These are phyloP conservation scores for Metschnikowia anglica DNA, from an alignment of 805 yeast genomes.

Conservation along the genomic window DNA sequence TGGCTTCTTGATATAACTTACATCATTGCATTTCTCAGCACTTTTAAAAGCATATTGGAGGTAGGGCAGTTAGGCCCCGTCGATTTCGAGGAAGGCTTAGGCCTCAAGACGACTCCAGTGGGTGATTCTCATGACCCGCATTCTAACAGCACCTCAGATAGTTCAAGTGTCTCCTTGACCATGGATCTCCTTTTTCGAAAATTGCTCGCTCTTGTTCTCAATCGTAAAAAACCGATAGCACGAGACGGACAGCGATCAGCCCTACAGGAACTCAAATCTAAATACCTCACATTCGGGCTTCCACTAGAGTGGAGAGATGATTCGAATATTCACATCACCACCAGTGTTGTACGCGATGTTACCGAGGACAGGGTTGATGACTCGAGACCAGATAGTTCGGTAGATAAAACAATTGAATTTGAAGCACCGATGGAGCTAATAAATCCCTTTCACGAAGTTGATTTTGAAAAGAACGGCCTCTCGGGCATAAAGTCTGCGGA, in stretches of 20 bases:
- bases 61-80: constrained; percentile 34
- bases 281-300: constrained; percentile 29
- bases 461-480: constrained; percentile 36
- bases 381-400: constrained; percentile 22
- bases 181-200: constrained; percentile 36
- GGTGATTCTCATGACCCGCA: not conserved
- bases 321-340: constrained; percentile 9
- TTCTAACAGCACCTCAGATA: not conserved
- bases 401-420: constrained; percentile 15
- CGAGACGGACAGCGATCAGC: constrained; percentile 29
- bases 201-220: constrained; percentile 36
- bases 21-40: constrained; percentile 32
- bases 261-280: constrained; percentile 34
- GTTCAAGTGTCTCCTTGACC: constrained; percentile 23
- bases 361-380: constrained; percentile 26
- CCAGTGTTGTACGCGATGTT: constrained; percentile 8
- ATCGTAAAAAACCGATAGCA: constrained; percentile 34
- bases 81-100: constrained; percentile 37
- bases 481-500: constrained; percentile 30
- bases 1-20: constrained; percentile 29
- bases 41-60: constrained; percentile 29
- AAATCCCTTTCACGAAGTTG: constrained; percentile 26
- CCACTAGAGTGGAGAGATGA: constrained; percentile 42
- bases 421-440: constrained; percentile 17
- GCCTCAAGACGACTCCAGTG: constrained; percentile 19